Conservation (phyloP, 345 rosid genomes). For the Bretschneidera sinensis region DNA sequence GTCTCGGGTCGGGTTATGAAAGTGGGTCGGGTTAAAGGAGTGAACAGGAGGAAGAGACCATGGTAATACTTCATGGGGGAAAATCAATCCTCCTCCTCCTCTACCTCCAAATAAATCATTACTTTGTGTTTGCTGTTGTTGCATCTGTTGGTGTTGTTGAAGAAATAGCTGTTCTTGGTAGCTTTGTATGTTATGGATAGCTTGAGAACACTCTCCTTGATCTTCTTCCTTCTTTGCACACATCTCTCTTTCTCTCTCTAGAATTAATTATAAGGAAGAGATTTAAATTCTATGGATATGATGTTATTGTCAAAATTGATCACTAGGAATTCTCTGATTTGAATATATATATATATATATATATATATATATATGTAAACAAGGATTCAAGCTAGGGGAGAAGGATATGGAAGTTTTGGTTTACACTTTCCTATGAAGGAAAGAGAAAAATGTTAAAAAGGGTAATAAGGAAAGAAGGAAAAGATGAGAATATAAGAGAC, state of each 20-base stretch:
- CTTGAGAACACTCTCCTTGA: constrained; percentile 55
- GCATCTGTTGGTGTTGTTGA: constrained; percentile 48
- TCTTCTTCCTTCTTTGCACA: constrained; percentile 68
- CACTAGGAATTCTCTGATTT: constrained; percentile 12
- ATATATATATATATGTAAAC: not conserved
- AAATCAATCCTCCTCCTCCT: constrained; percentile 30
- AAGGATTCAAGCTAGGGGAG: constrained; percentile 7
- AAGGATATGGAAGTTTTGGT: constrained; percentile 9
- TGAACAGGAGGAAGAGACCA: constrained; percentile 46
- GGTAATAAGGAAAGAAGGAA: constrained; percentile 6
- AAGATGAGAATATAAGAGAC: constrained; percentile 7
- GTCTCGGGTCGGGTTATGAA: constrained; percentile 35
- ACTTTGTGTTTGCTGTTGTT: constrained; percentile 31
- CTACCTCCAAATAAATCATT: constrained; percentile 29
- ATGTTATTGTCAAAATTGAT: constrained; percentile 15
- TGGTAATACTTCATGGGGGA: constrained; percentile 55
- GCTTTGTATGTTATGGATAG: constrained; percentile 52
- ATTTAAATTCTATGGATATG: constrained; percentile 9
- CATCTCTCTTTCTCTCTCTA: constrained; percentile 30
- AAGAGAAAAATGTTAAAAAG: not conserved
- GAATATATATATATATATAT: no score
- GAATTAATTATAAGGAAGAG: not conserved
- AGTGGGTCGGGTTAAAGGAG: constrained; percentile 27
- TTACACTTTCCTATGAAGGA: constrained; percentile 7
- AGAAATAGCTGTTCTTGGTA: constrained; percentile 64